phyloP scores from a whole-genome alignment of 1,139 yeast genomes.

The Debaryomycetaceae sp. region DNA sequence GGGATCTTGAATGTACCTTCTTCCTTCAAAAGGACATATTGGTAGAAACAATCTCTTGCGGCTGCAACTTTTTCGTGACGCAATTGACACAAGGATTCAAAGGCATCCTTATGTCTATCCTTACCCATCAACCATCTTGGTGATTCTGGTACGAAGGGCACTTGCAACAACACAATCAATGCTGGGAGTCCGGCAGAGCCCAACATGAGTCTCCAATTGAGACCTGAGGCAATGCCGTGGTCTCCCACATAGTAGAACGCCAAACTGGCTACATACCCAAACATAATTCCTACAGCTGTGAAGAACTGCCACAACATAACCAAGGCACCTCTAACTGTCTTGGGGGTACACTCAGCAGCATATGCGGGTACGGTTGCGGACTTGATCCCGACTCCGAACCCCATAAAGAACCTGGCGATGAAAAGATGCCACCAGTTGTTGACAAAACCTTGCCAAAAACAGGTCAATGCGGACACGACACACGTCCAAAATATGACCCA shows the following conservation, averaged over 20 bases:
- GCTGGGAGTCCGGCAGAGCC: constrained; percentile 20
- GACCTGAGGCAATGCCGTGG: constrained; percentile 40
- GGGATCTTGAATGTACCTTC: constrained; percentile 61
- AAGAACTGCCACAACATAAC: constrained; percentile 90
- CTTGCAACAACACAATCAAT: constrained; percentile 25
- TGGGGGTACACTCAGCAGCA: constrained; percentile 79
- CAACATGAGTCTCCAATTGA: constrained; percentile 68
- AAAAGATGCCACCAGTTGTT: constrained; percentile 75
- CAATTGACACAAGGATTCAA: constrained; percentile 45
- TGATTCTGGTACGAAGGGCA: constrained; percentile 71
- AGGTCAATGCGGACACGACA: constrained; percentile 58
- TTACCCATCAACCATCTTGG: constrained; percentile 72
- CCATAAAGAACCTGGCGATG: constrained; percentile 67
- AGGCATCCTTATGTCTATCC: constrained; percentile 56
- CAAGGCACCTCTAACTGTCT: constrained; percentile 70
- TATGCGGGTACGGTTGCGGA: constrained; percentile 80
- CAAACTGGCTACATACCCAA: constrained; percentile 69
- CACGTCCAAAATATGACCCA: constrained; percentile 72
- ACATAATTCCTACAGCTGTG: constrained; percentile 83
- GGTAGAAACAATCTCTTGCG: constrained; percentile 74
- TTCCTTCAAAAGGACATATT: constrained; percentile 59
- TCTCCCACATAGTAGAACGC: constrained; percentile 45
- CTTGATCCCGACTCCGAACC: constrained; percentile 78
- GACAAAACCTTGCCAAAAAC: constrained; percentile 75
- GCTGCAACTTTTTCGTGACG: constrained; percentile 57